phyloP scores from a whole-genome alignment of 257 asterid species.

The Przewalskia tangutica region DNA sequence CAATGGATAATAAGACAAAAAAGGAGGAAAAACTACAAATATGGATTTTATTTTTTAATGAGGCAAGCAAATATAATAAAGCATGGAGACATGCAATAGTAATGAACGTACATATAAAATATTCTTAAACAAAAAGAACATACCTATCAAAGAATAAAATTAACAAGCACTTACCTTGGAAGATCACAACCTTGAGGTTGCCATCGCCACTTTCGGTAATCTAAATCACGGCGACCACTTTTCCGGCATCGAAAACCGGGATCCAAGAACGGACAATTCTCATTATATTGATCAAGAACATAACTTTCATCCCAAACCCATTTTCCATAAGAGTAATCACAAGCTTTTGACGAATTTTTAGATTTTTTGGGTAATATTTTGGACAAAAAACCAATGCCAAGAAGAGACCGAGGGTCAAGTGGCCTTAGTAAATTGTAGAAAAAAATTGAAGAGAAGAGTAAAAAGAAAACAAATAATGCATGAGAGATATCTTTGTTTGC shows the following conservation, averaged over 20 bases:
- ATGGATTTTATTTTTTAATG: background rate
- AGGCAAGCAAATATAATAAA: background rate
- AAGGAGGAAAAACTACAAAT: background rate
- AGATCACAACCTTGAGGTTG: slow-evolving; percentile 56
- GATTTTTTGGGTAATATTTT: slow-evolving; percentile 18
- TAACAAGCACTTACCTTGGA: slow-evolving; percentile 51
- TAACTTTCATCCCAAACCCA: slow-evolving; percentile 66
- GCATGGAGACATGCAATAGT: background rate
- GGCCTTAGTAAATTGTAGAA: slow-evolving; percentile 20
- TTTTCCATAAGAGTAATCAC: slow-evolving; percentile 59
- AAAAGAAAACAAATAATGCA: slow-evolving; percentile 19
- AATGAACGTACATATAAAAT: background rate
- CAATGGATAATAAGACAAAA: no score
- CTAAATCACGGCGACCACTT: slow-evolving; percentile 48
- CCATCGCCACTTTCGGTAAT: slow-evolving; percentile 83
- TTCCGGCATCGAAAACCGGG: slow-evolving; percentile 74
- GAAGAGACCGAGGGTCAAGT: slow-evolving; percentile 23
- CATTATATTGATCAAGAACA: slow-evolving; percentile 35
- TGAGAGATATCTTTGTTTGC: slow-evolving; percentile 20
- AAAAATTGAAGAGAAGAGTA: slow-evolving; percentile 26
- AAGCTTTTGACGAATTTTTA: background rate
- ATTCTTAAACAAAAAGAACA: background rate
- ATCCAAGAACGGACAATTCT: slow-evolving; percentile 76
- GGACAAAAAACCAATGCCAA: slow-evolving; percentile 25
- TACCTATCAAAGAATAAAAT: background rate